phyloP scores from a whole-genome alignment of 208 protist genomes.

The Vickermania spadyakhi region DNA sequence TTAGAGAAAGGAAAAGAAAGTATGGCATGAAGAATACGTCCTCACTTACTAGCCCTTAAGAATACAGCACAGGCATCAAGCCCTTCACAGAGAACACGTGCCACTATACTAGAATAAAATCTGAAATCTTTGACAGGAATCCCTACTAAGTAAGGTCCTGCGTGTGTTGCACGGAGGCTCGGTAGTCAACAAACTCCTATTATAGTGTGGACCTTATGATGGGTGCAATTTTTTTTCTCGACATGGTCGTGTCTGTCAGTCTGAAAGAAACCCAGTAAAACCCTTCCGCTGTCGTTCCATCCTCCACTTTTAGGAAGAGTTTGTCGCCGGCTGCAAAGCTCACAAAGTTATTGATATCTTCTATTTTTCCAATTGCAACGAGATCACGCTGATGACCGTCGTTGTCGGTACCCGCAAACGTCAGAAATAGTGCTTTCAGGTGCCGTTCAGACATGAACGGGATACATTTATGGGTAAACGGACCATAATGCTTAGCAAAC shows the following conservation, averaged over 20 bases:
- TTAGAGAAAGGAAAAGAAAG: constrained; percentile 6
- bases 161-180: too few relatives aligned
- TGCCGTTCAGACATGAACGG: constrained; percentile 30
- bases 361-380: constrained; percentile 26
- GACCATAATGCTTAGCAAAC: constrained; percentile 23
- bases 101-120: too few relatives aligned
- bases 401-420: constrained; percentile 45
- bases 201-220: neutral
- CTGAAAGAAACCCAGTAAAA: constrained; percentile 34
- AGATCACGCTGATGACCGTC: constrained; percentile 53
- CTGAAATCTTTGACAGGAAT: too few relatives aligned
- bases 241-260: constrained; percentile 47
- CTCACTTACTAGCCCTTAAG: too few relatives aligned
- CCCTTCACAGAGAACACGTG: too few relatives aligned
- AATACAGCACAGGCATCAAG: neutral
- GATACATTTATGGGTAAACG: constrained; percentile 18
- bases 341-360: constrained; percentile 23
- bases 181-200: too few relatives aligned
- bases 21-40: constrained; percentile 1
- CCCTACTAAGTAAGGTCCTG: too few relatives aligned
- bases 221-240: neutral
- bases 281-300: neutral
- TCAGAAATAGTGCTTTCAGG: constrained; percentile 48
- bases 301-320: neutral
- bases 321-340: constrained; percentile 19